These are phyloP conservation scores for Geotrichum candidum DNA, from an alignment of 1,139 yeast species.

Conservation along the genomic window DNA sequence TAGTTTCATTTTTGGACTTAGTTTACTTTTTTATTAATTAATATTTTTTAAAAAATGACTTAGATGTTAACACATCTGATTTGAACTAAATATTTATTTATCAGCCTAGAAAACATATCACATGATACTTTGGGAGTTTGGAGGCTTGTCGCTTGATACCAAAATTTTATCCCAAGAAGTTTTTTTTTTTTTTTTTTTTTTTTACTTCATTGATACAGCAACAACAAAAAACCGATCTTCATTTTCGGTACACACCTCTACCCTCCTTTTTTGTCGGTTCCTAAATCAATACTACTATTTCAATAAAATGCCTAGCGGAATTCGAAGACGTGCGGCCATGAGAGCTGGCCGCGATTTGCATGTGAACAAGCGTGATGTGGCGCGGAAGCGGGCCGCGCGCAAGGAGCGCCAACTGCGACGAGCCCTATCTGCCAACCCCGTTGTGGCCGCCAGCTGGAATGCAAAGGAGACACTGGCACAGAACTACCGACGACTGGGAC, in stretches of 20 bases:
- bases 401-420: conserved; percentile 8
- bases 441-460: conserved; percentile 91
- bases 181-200: background rate
- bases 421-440: conserved; percentile 45
- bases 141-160: background rate
- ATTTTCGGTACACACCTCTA: background rate
- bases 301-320: conserved; percentile 40
- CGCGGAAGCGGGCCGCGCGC: conserved; percentile 3
- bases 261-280: background rate
- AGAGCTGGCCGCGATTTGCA: conserved; percentile 40
- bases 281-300: background rate
- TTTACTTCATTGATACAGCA: background rate
- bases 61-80: background rate
- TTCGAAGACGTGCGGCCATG: conserved; percentile 80
- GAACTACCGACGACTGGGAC: conserved; percentile 66
- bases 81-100: background rate
- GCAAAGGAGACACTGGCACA: conserved; percentile 71
- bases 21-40: too few species aligned
- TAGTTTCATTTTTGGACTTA: background rate
- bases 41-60: too few species aligned
- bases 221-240: background rate
- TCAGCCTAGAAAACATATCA: background rate
- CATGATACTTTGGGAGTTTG: background rate
- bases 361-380: conserved; percentile 7
- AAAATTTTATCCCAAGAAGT: background rate